Evolutionary conservation across 345 rosid species (phyloP).

Genomic region (Noccaea bulbosa): DNA sequence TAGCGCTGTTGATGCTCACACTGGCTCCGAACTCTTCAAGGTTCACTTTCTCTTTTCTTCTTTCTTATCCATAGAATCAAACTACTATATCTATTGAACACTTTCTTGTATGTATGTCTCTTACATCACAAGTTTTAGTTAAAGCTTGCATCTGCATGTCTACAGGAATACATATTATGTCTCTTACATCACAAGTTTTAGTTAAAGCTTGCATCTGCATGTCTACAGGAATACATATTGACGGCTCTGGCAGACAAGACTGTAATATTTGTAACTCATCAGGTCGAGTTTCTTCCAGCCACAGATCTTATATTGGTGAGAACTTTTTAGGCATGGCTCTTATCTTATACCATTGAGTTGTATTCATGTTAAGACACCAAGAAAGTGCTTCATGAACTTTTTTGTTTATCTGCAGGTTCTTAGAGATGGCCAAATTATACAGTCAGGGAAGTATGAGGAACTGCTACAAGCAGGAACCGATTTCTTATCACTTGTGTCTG

Average conservation of each 20-base stretch:
- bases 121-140: background rate
- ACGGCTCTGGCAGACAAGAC: background rate
- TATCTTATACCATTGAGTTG: background rate
- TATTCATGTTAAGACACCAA: background rate
- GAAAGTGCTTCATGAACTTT: background rate
- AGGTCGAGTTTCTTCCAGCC: constrained; percentile 14
- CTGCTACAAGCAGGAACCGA: background rate
- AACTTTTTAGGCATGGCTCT: background rate
- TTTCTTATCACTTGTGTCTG: background rate
- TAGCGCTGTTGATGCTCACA: constrained; percentile 4
- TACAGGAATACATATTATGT: constrained; percentile 10
- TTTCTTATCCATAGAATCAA: background rate
- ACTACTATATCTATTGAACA: background rate
- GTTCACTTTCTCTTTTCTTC: background rate
- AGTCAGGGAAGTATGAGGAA: background rate
- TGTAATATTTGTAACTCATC: constrained; percentile 1
- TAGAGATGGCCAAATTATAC: background rate
- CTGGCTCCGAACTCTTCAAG: constrained; percentile 10
- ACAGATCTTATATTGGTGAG: constrained; percentile 15
- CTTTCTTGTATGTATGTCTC: background rate
- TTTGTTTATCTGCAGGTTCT: constrained; percentile 4
- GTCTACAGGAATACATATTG: constrained; percentile 4
- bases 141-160: background rate
- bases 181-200: background rate
- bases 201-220: background rate